Evolutionary conservation across 140 eudicot species (phyloP), one percentile per base, ranked within the genome.

Genomic region (Flaveria floridana): DNA sequence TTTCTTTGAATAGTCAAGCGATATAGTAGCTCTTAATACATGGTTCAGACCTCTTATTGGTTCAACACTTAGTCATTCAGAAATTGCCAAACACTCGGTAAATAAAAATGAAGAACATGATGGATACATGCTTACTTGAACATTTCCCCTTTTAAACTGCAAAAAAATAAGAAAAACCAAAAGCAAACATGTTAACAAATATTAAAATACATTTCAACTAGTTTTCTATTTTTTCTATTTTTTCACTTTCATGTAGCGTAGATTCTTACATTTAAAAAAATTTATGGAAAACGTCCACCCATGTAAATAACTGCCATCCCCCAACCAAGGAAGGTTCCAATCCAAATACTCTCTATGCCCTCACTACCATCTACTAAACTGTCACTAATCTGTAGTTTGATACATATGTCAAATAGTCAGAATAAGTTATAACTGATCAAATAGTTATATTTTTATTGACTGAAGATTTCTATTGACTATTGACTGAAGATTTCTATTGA

Each of bases 201-300:
- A 71, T 48, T 30, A 14, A 7, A 52, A 18, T 28, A 26, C 48
- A 14, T 41, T 37, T 65, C 9, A 7, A 8, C 26, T 4, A 39
- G 7, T 52, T 16, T 20, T 28, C 10, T 16, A 14, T n/a, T 19
- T 48, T 25, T n/a, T 25, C 7, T 47, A 46, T 34, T 30, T 6
- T 6, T 23, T 23, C 26, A 48, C 20, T 34, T 46, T 59, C 6
- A 58, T 19, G 47, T 4, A 3, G n/a, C 25, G 46, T 67, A 68
- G 8, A 69, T 56, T 65, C 87, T 85, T 80, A 88, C 97, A 72
- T 91, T 91, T 63, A 88, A 81, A 53, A 48, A 73, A 65, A 91
- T 86, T 75, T 91, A 96, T 28, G 97, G 96, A 50, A 91, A 83
- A 63, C 97, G 93, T 62, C 93, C 96, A 58, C 97, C 93, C 84